Base-by-base conservation (phyloP, 2,329 filamentous ascomycete genomes). In the Allantophomopsis lycopodina region DNA sequence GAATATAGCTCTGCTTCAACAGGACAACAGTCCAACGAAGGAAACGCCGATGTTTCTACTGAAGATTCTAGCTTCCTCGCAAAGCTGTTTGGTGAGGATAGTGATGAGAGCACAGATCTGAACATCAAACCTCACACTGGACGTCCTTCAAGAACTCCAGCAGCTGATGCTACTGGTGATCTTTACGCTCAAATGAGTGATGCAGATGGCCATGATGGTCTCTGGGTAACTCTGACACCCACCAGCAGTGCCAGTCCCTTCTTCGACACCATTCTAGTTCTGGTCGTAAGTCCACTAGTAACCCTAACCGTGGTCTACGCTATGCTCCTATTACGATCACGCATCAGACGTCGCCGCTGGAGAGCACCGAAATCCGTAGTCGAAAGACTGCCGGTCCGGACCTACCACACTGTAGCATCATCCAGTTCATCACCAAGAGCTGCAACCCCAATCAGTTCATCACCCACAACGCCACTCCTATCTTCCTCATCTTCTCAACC, bases 281-380 rank as follows among this genome's bases (percentile, higher is more conserved):
- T 98, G n/a, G 87, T 98, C 23, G 79, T 96, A 40, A 95, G 88
- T 53, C 91, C 91, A 7, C 63, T 98, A 12, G 79, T 96, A 39
- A 96, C 91, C 1, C 62, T 98, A 51, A 93, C 86, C 3, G 79
- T 95, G 5, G 89, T 98, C 2, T 96, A 96, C 55, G 82, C 85
- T 11, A 69, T 96, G 10, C 69, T 96, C 5, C 73, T 96, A 32
- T 66, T 96, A 31, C 80, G 91, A 40, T 88, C 88, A 36, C 81
- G 88, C 43, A 93, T 95, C 49, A 79, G 89, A 38, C 75, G 89
- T 43, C 75, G 89, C 46, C 75, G 89, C 50, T 98, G 91, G 89
- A 77, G 91, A 51, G 91, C 91, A n/a, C 91, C 91, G 5, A 98
- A 98, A 60, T 94, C 86, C 1, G 79, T 98, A 1, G 88, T 98